A percentile compares a stretch with the other conserved stretches of the same genome.
Conservation (phyloP, 768 basidiomycete genomes). For the Auricularia cornea region DNA sequence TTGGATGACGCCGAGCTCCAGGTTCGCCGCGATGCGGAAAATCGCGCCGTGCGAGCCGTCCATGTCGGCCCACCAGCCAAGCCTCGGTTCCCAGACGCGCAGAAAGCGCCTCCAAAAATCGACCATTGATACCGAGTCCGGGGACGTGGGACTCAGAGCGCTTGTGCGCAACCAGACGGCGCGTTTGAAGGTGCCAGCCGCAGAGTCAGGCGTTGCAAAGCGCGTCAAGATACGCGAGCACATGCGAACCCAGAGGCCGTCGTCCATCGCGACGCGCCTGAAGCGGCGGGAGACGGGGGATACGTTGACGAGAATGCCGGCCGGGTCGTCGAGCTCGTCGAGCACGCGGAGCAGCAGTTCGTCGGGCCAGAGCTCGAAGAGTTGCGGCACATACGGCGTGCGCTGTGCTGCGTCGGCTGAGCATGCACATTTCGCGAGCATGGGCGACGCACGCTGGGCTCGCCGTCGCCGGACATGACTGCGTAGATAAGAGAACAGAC, state of each 20-base stretch:
- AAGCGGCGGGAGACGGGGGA: neutral
- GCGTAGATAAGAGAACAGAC: no score
- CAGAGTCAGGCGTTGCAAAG: neutral
- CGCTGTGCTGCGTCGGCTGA: neutral
- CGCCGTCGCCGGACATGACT: no score
- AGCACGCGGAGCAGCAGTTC: neutral
- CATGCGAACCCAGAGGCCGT: neutral
- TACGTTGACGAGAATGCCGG: neutral
- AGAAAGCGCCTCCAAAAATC: neutral
- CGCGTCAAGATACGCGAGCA: neutral
- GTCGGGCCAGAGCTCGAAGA: neutral
- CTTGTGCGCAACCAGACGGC: neutral
- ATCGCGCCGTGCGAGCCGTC: neutral
- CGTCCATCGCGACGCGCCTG: neutral
- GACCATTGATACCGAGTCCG: neutral
- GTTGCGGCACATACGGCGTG: neutral
- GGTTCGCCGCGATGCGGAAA: neutral
- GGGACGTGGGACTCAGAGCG: neutral
- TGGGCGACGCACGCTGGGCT: no score
- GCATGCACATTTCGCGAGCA: neutral
- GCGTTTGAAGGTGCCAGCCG: neutral
- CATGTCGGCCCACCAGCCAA: neutral
- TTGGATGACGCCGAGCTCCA: neutral
- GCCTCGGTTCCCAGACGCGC: neutral
- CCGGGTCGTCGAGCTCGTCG: neutral